These are phyloP conservation scores for Nicotiana tomentosiformis DNA, from an alignment of 257 asterid species.

Conservation along the genomic window DNA sequence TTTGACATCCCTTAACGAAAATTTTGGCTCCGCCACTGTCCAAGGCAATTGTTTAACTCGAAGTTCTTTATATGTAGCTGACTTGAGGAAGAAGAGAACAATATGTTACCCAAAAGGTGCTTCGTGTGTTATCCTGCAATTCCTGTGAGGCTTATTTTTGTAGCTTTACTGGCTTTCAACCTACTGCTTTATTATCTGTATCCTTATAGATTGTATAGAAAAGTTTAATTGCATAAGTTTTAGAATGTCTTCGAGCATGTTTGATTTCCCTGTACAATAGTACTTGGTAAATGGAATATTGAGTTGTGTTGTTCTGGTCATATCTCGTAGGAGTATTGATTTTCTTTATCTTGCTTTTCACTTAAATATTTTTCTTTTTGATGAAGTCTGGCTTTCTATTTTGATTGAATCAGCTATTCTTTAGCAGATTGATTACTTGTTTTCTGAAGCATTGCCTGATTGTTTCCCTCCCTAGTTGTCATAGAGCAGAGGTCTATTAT, in stretches of 20 bases:
- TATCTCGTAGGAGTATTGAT: not conserved
- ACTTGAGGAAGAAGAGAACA: not conserved
- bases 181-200: not conserved
- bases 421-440: not conserved
- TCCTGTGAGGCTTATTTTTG: not conserved
- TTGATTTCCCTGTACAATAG: not conserved
- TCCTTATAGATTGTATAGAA: not conserved
- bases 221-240: not conserved
- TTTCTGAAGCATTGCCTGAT: not conserved
- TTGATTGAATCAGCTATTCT: not conserved
- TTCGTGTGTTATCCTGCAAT: not conserved
- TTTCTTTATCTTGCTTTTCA: not conserved
- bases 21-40: too few species aligned
- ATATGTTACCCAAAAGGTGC: not conserved
- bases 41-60: not conserved
- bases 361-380: not conserved
- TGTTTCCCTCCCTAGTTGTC: not conserved
- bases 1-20: too few species aligned
- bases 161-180: not conserved
- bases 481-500: not conserved
- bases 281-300: not conserved
- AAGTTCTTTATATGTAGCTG: not conserved
- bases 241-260: not conserved
- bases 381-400: not conserved
- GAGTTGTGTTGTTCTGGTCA: not conserved